These are phyloP conservation scores for Avicennia marina DNA, from an alignment of 257 asterid species.

Conservation along the genomic window DNA sequence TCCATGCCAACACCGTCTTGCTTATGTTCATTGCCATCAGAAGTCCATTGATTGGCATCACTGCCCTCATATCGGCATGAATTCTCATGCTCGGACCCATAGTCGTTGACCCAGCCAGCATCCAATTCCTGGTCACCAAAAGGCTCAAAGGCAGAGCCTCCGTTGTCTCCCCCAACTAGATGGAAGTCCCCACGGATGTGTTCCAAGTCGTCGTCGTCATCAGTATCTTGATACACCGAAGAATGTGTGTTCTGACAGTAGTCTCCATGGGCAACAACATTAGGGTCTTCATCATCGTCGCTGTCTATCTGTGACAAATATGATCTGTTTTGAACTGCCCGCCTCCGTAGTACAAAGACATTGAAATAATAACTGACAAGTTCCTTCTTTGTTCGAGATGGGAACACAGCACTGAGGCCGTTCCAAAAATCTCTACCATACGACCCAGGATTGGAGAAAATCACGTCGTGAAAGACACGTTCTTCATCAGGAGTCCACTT, in stretches of 20 bases:
- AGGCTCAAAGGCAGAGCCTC: constrained; percentile 33
- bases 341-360: constrained; percentile 58
- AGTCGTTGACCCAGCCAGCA: constrained; percentile 21
- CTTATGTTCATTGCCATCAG: constrained; percentile 11
- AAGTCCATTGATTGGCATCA: constrained; percentile 2
- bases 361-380: constrained; percentile 74
- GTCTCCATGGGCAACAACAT: constrained; percentile 23
- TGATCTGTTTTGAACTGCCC: constrained; percentile 62
- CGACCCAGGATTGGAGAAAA: constrained; percentile 45
- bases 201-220: constrained; percentile 38
- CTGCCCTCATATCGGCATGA: constrained; percentile 7
- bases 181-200: constrained; percentile 17
- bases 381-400: constrained; percentile 49
- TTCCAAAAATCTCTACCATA: constrained; percentile 59
- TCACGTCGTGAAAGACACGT: constrained; percentile 42
- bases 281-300: constrained; percentile 65
- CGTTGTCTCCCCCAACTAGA: constrained; percentile 29
- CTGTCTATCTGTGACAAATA: constrained; percentile 52
- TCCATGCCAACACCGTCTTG: constrained; percentile 13
- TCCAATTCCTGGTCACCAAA: constrained; percentile 25
- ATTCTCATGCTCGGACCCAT: constrained; percentile 15
- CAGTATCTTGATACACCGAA: constrained; percentile 38
- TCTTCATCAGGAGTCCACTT: constrained; percentile 63
- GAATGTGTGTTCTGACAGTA: constrained; percentile 26
- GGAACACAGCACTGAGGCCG: constrained; percentile 40